phyloP scores from a whole-genome alignment of 352 stramenopile species.

The Peronospora belbahrii region DNA sequence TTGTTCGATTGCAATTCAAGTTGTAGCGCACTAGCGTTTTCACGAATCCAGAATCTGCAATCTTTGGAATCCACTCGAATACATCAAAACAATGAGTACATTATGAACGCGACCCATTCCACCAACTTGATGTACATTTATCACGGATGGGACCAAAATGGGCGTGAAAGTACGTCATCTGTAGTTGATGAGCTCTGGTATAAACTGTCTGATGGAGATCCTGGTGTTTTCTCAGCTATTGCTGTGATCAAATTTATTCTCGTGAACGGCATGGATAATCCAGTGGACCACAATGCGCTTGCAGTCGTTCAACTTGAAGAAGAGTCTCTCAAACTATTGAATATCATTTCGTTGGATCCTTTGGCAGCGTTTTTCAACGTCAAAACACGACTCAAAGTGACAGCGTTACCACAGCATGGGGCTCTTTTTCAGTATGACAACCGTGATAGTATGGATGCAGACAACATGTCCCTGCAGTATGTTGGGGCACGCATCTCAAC shows the following conservation, averaged over 20 bases:
- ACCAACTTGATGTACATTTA: conserved; percentile 49
- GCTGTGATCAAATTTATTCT: conserved; percentile 30
- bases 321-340: conserved; percentile 36
- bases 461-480: conserved; percentile 2
- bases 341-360: conserved; percentile 35
- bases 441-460: background rate
- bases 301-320: conserved; percentile 37
- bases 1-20: conserved; percentile 45
- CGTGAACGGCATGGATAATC: background rate
- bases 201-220: conserved; percentile 37
- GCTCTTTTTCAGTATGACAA: conserved; percentile 43
- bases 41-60: background rate
- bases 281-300: conserved; percentile 6
- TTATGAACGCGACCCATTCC: conserved; percentile 27
- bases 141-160: conserved; percentile 20
- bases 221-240: conserved; percentile 17
- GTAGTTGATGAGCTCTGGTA: conserved; percentile 46
- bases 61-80: conserved; percentile 6
- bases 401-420: conserved; percentile 32
- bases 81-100: conserved; percentile 12
- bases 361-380: conserved; percentile 26
- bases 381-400: conserved; percentile 29
- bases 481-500: conserved; percentile 17
- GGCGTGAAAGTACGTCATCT: background rate
- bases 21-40: conserved; percentile 3